Evolutionary conservation across 1,284 basidiomycete species (phyloP).

Genomic region (Ganoderma lucidum): DNA sequence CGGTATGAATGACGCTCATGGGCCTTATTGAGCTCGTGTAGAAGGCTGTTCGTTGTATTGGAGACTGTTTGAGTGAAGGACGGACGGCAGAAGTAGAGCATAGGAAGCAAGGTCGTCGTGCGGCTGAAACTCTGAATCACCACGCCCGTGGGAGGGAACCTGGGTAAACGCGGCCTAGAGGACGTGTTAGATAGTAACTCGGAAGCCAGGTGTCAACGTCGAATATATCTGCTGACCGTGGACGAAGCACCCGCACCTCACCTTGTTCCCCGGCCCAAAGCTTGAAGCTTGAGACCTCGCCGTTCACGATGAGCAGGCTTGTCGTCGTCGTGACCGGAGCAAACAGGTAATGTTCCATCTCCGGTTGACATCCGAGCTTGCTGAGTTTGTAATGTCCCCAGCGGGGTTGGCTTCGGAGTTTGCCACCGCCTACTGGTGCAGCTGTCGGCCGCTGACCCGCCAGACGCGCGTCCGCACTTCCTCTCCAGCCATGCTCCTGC

Average conservation of each 20-base stretch:
- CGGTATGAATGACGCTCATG: not conserved
- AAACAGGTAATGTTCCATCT: slow-evolving; percentile 55
- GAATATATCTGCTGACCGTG: not conserved
- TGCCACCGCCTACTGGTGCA: slow-evolving; percentile 83
- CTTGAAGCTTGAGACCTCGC: not conserved
- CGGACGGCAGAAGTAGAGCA: not conserved
- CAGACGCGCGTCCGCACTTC: slow-evolving; percentile 59
- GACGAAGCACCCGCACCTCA: slow-evolving; percentile 5
- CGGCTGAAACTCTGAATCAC: too few species aligned
- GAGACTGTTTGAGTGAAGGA: not conserved
- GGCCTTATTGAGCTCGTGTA: not conserved
- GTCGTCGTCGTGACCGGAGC: slow-evolving; percentile 73
- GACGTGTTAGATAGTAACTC: not conserved
- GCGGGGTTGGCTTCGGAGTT: slow-evolving; percentile 87
- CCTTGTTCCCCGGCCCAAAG: not conserved
- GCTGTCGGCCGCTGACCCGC: slow-evolving; percentile 59
- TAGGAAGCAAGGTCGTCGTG: not conserved
- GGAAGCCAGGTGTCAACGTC: not conserved
- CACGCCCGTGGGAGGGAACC: not conserved
- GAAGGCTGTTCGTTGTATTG: not conserved
- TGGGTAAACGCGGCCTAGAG: not conserved
- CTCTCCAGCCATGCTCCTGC: slow-evolving; percentile 24
- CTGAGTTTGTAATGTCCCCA: slow-evolving; percentile 40
- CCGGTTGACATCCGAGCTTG: not conserved
- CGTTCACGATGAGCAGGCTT: slow-evolving; percentile 37